Conservation (phyloP, 805 yeast species). For the Cyberlindnera misumaiensis region DNA sequence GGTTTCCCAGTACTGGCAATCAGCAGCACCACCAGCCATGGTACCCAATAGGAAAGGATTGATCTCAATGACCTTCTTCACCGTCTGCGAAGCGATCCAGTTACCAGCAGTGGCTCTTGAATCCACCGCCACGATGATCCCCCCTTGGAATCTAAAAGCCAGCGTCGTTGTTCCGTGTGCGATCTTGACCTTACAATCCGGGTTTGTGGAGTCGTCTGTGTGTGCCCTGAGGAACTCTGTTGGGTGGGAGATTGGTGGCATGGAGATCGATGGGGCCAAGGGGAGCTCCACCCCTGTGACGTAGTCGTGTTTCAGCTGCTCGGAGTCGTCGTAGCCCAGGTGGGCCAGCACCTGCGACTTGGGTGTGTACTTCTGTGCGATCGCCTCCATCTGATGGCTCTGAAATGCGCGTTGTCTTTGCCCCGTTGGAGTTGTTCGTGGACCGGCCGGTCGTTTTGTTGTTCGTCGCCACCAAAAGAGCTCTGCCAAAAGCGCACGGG, state of each 20-base stretch:
- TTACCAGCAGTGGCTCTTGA: conserved; percentile 97
- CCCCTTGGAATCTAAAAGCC: conserved; percentile 94
- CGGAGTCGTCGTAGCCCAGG: conserved; percentile 24
- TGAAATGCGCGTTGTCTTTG: too few species aligned
- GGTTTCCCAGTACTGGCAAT: conserved; percentile 98
- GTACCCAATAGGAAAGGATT: conserved; percentile 94
- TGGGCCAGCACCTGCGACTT: conserved; percentile 8
- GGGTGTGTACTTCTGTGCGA: conserved; percentile 17
- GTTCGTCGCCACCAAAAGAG: too few species aligned
- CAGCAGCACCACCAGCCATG: conserved; percentile 99
- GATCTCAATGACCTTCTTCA: conserved; percentile 93
- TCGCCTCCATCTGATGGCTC: conserved; percentile 19
- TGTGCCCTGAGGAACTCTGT: conserved; percentile 94
- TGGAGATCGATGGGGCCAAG: conserved; percentile 52
- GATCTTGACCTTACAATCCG: conserved; percentile 90
- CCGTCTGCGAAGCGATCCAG: conserved; percentile 98
- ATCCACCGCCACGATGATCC: conserved; percentile 94
- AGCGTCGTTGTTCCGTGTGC: conserved; percentile 99
- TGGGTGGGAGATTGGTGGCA: conserved; percentile 86
- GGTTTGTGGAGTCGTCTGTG: conserved; percentile 89
- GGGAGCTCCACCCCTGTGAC: conserved; percentile 27
- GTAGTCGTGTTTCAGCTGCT: conserved; percentile 28
- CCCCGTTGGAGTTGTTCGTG: conserved; percentile 2
- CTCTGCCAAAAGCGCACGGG: background rate
- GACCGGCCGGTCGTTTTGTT: too few species aligned